Evolutionary conservation across 345 rosid species (phyloP).

Genomic region (Pistacia vera): DNA sequence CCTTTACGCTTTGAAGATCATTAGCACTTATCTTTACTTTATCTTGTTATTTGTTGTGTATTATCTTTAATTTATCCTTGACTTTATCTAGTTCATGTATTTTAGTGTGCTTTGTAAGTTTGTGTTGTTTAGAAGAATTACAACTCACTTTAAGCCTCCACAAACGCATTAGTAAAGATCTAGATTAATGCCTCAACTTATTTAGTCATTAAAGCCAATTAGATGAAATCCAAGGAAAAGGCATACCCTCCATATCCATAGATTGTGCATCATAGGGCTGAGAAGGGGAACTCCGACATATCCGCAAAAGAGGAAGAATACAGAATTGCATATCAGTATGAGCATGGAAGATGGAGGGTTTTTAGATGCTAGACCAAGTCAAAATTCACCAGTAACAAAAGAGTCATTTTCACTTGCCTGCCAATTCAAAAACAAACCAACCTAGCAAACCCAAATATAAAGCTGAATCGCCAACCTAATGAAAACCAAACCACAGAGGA

Average conservation of each 20-base stretch:
- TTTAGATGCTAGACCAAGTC: conserved; percentile 18
- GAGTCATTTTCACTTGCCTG: conserved; percentile 50
- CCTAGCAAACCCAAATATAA: conserved; percentile 81
- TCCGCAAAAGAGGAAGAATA: conserved; percentile 90
- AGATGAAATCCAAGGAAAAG: conserved; percentile 10
- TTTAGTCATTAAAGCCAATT: not conserved
- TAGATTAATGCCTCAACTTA: conserved; percentile 2
- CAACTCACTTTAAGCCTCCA: too few species aligned
- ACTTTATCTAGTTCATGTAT: too few species aligned
- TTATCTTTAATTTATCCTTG: too few species aligned
- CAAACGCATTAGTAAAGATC: conserved; percentile 5
- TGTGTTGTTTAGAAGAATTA: too few species aligned
- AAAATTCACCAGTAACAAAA: conserved; percentile 16
- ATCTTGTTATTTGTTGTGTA: too few species aligned
- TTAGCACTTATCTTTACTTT: too few species aligned
- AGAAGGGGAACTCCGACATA: conserved; percentile 89
- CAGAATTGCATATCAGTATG: conserved; percentile 82
- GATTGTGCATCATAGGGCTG: conserved; percentile 96
- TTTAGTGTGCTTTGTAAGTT: too few species aligned
- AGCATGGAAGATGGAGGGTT: conserved; percentile 14
- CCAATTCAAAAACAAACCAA: conserved; percentile 79
- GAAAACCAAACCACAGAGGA: conserved; percentile 17
- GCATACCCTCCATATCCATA: conserved; percentile 98
- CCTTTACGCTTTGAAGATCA: too few species aligned
- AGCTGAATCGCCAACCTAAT: conserved; percentile 91